A percentile compares a stretch with the other conserved stretches of the same genome.
Evolutionary conservation across 2,329 filamentous ascomycete species (phyloP).

Genomic region (Colletotrichum australisinense): DNA sequence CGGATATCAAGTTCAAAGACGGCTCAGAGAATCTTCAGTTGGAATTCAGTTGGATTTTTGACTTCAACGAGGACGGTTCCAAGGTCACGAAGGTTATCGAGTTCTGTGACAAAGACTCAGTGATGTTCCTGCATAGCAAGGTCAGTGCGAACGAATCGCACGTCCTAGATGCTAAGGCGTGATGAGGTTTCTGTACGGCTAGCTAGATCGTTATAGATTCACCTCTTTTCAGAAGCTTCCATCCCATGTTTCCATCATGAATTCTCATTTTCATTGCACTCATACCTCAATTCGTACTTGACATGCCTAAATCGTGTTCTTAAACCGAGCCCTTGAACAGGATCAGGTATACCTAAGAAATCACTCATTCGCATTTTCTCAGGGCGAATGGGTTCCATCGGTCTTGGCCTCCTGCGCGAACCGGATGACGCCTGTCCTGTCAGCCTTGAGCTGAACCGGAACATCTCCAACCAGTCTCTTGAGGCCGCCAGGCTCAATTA

Average conservation of each 20-base stretch:
- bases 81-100: slow-evolving; percentile 32
- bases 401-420: not conserved
- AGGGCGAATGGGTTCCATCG: not conserved
- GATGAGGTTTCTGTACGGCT: not conserved
- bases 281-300: not conserved
- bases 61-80: slow-evolving; percentile 21
- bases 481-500: not conserved
- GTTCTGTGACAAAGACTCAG: slow-evolving; percentile 48
- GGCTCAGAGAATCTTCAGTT: not conserved
- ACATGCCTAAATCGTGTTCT: not conserved
- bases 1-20: not conserved
- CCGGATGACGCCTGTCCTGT: not conserved
- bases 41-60: slow-evolving; percentile 10
- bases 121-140: slow-evolving; percentile 37
- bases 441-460: not conserved
- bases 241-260: not conserved
- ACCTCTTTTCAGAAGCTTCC: not conserved
- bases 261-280: not conserved
- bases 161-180: not conserved
- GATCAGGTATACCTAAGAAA: not conserved
- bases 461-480: not conserved
- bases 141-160: not conserved
- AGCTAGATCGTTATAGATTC: not conserved
- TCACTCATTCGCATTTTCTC: not conserved
- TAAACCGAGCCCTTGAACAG: not conserved